Conservation (phyloP, 225 moss, liverwort and hornwort genomes). For the Polytrichum commune region DNA sequence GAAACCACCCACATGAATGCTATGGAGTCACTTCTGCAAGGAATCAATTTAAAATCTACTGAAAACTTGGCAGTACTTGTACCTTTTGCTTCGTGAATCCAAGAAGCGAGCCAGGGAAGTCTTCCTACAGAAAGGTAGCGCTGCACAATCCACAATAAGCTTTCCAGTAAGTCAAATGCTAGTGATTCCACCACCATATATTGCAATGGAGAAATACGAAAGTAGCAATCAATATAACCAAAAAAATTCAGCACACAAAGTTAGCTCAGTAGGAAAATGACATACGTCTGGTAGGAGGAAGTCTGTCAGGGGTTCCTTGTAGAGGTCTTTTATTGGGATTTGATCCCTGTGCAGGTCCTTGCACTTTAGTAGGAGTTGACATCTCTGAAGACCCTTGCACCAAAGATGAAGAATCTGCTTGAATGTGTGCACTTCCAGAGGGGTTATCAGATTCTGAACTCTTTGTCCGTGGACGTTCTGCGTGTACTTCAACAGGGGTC, state of each 20-base stretch:
- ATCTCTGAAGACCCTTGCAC: slow-evolving; percentile 7
- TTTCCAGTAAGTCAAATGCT: not conserved
- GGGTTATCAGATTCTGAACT: slow-evolving; percentile 6
- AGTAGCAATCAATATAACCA: not conserved
- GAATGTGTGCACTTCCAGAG: not conserved
- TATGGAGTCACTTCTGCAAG: not conserved
- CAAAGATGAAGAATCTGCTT: slow-evolving; percentile 6
- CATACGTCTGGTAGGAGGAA: slow-evolving; percentile 14
- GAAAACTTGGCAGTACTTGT: not conserved
- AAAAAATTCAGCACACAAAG: not conserved
- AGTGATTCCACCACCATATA: not conserved
- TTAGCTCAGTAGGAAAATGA: not conserved
- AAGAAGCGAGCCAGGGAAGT: slow-evolving; percentile 48
- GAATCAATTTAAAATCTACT: not conserved
- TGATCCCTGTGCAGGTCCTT: slow-evolving; percentile 6
- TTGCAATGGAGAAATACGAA: not conserved
- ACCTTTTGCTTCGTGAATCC: slow-evolving; percentile 48
- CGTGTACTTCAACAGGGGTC: slow-evolving; percentile 6
- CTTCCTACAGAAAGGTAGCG: slow-evolving; percentile 47
- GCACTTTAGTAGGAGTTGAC: slow-evolving; percentile 12
- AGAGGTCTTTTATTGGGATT: not conserved
- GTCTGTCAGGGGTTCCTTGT: not conserved
- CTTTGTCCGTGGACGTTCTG: slow-evolving; percentile 1
- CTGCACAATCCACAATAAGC: slow-evolving; percentile 26
- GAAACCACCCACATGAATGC: not conserved